Percentiles rank a stretch among this genome's conserved stretches.
Evolutionary conservation across 169 alveolate genomes (phyloP).

Genomic region (Cystoisospora suis): DNA sequence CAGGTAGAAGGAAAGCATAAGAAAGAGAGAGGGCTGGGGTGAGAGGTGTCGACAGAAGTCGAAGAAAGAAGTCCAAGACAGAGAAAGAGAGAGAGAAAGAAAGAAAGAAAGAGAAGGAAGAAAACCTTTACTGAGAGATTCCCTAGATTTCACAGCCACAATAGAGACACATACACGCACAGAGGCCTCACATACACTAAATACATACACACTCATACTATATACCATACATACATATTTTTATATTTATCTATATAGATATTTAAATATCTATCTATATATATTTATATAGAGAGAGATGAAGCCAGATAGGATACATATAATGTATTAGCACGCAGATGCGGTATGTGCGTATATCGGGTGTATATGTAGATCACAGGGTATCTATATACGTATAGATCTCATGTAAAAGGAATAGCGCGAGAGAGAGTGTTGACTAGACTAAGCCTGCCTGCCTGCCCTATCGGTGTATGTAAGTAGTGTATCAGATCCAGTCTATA

Average conservation of each 20-base stretch:
- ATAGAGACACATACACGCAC: no score
- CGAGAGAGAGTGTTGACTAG: not conserved
- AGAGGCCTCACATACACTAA: no score
- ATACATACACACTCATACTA: not conserved
- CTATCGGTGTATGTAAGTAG: not conserved
- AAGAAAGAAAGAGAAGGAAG: no score
- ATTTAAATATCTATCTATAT: not conserved
- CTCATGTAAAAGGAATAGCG: not conserved
- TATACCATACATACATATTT: not conserved
- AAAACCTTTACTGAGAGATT: no score
- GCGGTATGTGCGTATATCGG: no score
- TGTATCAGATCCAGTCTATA: not conserved
- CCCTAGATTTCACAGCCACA: no score
- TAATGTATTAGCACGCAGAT: not conserved
- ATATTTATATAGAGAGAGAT: not conserved
- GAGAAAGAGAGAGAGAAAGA: no score
- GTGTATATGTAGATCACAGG: not conserved
- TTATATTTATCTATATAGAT: not conserved
- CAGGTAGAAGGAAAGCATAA: no score
- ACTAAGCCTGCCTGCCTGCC: not conserved
- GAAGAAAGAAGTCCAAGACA: no score
- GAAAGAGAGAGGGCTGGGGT: no score
- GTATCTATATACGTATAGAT: not conserved
- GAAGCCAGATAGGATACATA: not conserved
- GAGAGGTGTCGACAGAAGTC: no score